Evolutionary conservation across 192 early-diverging fungal species (phyloP).

Genomic region (Entomortierella chlamydospora): DNA sequence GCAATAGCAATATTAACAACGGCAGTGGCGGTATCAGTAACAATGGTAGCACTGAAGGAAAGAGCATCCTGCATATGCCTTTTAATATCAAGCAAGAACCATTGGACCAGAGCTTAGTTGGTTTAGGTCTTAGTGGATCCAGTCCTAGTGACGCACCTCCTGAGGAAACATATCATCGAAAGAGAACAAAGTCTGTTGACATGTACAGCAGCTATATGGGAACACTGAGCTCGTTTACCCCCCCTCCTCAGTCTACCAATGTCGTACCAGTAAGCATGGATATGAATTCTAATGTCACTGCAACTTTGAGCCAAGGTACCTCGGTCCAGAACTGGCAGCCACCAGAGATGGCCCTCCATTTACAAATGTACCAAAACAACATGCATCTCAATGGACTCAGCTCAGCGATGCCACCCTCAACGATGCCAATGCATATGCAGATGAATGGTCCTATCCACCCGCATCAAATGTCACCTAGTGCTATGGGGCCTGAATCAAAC

Average conservation of each 20-base stretch:
- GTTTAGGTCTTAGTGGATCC: constrained; percentile 30
- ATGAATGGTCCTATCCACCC: constrained; percentile 32
- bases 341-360: constrained; percentile 48
- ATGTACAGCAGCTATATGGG: constrained; percentile 46
- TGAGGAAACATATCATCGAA: constrained; percentile 46
- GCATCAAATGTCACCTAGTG: constrained; percentile 14
- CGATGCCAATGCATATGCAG: constrained; percentile 46
- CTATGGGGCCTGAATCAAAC: constrained; percentile 14
- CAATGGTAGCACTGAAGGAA: constrained; percentile 2
- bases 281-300: constrained; percentile 9
- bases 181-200: constrained; percentile 52
- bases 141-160: constrained; percentile 4
- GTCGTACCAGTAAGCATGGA: constrained; percentile 14
- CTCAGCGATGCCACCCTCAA: constrained; percentile 20
- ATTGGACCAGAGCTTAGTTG: constrained; percentile 24
- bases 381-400: constrained; percentile 36
- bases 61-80: background rate
- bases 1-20: background rate
- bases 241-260: background rate
- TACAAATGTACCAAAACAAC: constrained; percentile 45
- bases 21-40: background rate
- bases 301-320: constrained; percentile 26
- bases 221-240: constrained; percentile 24
- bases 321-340: constrained; percentile 54
- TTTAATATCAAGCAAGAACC: constrained; percentile 25